These are phyloP conservation scores for Glycine soja DNA, from an alignment of 306 rosid species.

Conservation along the genomic window DNA sequence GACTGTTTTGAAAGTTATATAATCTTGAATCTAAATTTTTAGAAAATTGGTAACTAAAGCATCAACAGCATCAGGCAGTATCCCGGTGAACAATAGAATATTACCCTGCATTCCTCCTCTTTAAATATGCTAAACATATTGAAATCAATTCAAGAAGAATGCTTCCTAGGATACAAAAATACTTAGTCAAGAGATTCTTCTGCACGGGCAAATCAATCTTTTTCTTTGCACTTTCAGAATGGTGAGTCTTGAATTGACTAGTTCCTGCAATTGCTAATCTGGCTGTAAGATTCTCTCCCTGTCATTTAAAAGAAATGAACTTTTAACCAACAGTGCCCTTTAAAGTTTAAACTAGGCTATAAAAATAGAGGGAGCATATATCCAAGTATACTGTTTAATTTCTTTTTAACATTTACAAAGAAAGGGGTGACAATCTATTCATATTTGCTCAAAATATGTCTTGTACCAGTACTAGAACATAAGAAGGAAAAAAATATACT, in stretches of 20 bases:
- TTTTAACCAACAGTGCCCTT: constrained; percentile 37
- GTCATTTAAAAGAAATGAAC: constrained; percentile 46
- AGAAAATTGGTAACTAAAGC: constrained; percentile 19
- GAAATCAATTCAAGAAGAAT: constrained; percentile 12
- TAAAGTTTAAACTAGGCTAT: not conserved
- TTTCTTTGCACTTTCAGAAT: constrained; percentile 65
- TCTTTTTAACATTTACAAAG: constrained; percentile 1
- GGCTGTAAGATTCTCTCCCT: constrained; percentile 57
- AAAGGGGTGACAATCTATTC: not conserved
- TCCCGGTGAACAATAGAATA: constrained; percentile 22
- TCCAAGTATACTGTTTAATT: not conserved
- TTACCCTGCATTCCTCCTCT: too few relatives aligned
- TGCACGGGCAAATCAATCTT: constrained; percentile 86
- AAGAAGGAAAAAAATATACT: constrained; percentile 4
- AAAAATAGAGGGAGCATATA: constrained; percentile 4
- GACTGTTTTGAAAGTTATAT: constrained; percentile 26
- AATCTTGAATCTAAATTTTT: constrained; percentile 1
- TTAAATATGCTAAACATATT: constrained; percentile 8
- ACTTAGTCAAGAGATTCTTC: constrained; percentile 87
- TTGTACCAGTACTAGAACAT: constrained; percentile 11
- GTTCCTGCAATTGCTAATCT: constrained; percentile 45
- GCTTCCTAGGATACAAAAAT: constrained; percentile 84
- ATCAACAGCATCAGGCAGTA: constrained; percentile 4
- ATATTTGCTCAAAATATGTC: constrained; percentile 16
- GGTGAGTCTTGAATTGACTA: constrained; percentile 50